Base-by-base conservation (phyloP, 352 stramenopile genomes). In the Globisporangium polare region DNA sequence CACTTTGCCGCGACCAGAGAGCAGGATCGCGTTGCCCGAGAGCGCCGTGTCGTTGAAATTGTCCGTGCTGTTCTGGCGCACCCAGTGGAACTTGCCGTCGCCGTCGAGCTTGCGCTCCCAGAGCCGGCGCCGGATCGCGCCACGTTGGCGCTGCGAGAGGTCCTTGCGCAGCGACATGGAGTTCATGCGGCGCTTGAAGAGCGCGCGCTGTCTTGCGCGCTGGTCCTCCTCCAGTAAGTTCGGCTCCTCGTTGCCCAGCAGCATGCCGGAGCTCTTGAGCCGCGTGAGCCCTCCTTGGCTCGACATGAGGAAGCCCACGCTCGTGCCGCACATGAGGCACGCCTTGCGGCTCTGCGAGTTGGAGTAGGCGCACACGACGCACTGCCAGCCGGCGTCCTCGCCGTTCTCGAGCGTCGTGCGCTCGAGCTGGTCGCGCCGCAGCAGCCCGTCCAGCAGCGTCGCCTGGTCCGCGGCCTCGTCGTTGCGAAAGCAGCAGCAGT, bases 21-120 rank as follows among this genome's bases (percentile, higher is more conserved):
- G 51, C 42, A 64, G 45, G 39, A 62, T 37, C 31, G 47, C 53
- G 24, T 52, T 64, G 60, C 58, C 59, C 27, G 42, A 39, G 20
- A 51, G 49, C 24, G 53, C 39, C 37, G 39, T 62, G 39, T 68
- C 63, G 56, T 66, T 42, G 60, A 67, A 61, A 43, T 71, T 60
- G 45, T 80, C 73, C 6, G 69, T 85, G 45, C 70, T 87, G 63
- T 86, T 81, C 64, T 88, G 77, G 13, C 81, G 79, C 24, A 86
- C 69, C 82, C 82, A 91, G 63, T 83, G 78, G 68, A 90, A 89
- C 65, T 86, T 89, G 63, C 80, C 80, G 58, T 91, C 78, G 4
- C 60, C 22, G 26, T 77, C 60, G 46, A 77, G 69, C 56, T 84
- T 86, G 47, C 82, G 80, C 49, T 83, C 73, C 82, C 82, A 91